Percentiles rank a stretch among this genome's conserved stretches.
These are phyloP conservation scores for Colletotrichum musicola DNA, from an alignment of 2,329 filamentous ascomycete species.

Conservation along the genomic window DNA sequence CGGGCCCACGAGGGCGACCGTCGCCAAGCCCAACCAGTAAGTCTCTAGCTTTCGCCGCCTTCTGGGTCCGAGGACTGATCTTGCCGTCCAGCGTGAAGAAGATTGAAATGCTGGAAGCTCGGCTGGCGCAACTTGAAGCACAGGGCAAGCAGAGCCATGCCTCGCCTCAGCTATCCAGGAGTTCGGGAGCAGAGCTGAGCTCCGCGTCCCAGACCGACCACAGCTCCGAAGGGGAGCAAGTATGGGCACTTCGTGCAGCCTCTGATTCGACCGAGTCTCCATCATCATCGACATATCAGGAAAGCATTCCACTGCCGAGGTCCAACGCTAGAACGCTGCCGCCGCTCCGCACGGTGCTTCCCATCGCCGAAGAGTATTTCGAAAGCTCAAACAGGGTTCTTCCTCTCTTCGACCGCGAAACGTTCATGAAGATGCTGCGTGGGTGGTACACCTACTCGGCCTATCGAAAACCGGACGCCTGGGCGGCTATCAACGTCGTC, in stretches of 20 bases:
- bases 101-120: constrained; percentile 27
- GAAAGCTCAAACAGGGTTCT: constrained; percentile 38
- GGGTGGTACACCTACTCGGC: constrained; percentile 37
- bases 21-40: neutral
- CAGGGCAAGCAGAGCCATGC: neutral
- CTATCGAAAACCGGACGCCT: constrained; percentile 42
- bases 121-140: constrained; percentile 19
- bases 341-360: constrained; percentile 39
- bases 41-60: neutral
- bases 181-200: neutral
- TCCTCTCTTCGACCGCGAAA: constrained; percentile 39
- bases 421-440: constrained; percentile 41
- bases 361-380: constrained; percentile 41
- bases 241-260: neutral
- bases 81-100: neutral
- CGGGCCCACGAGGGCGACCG: constrained; percentile 4
- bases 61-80: neutral
- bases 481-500: constrained; percentile 45
- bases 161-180: neutral
- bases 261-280: neutral
- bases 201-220: neutral
- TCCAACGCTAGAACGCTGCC: constrained; percentile 27
- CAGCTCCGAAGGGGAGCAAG: neutral
- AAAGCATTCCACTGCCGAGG: neutral
- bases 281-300: neutral